phyloP scores from a whole-genome alignment of 345 rosid genomes.

The Punica granatum region DNA sequence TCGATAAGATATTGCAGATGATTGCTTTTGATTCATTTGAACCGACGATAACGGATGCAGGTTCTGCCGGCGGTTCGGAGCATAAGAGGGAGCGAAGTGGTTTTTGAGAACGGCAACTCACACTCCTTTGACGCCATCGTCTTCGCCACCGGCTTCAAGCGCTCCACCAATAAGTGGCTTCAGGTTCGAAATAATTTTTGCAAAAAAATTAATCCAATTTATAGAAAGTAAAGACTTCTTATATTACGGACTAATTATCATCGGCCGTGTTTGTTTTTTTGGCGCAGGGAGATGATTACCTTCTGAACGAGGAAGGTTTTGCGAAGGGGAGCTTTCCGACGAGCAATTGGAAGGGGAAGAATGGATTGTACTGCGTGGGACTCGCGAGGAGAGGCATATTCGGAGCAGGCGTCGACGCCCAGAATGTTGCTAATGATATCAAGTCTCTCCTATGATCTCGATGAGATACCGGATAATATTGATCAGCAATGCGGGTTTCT shows the following conservation, averaged over 20 bases:
- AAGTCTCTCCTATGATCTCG: conserved; percentile 5
- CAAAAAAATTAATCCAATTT: too few relatives aligned
- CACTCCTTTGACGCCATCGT: conserved; percentile 45
- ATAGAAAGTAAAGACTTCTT: too few relatives aligned
- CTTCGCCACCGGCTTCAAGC: conserved; percentile 57
- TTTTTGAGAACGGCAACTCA: conserved; percentile 31
- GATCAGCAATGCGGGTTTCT: too few relatives aligned
- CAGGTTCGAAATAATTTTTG: conserved; percentile 13
- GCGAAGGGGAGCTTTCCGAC: conserved; percentile 26
- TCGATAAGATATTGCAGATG: too few relatives aligned
- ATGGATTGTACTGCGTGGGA: conserved; percentile 41
- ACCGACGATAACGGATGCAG: conserved; percentile 12
- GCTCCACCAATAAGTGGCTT: conserved; percentile 32
- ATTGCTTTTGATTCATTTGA: too few relatives aligned
- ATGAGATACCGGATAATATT: neutral
- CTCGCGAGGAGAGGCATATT: conserved; percentile 35
- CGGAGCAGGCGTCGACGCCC: conserved; percentile 32
- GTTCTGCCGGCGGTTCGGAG: conserved; percentile 44
- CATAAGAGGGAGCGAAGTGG: conserved; percentile 32
- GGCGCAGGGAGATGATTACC: conserved; percentile 30
- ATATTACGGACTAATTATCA: too few relatives aligned
- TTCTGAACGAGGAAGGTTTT: conserved; percentile 37
- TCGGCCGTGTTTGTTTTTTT: neutral
- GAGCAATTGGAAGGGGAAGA: conserved; percentile 45
- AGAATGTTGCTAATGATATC: conserved; percentile 35